These are phyloP conservation scores for Zopfochytrium polystomum DNA, from an alignment of 371 early-diverging fungal species.

Conservation along the genomic window DNA sequence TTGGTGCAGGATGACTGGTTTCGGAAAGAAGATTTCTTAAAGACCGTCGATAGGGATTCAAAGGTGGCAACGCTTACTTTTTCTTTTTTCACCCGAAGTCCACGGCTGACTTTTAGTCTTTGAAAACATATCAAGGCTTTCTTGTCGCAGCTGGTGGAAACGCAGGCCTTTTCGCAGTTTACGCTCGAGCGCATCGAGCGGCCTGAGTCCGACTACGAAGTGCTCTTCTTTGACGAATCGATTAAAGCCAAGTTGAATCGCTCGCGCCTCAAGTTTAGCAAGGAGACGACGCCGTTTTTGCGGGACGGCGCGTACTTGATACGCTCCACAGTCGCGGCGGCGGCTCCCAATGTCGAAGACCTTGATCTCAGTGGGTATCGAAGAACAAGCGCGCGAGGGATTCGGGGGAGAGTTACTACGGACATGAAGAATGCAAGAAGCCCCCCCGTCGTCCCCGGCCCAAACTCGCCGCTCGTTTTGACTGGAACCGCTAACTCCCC, in stretches of 20 bases:
- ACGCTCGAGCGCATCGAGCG: conserved; percentile 68
- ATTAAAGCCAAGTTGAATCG: conserved; percentile 79
- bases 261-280: conserved; percentile 68
- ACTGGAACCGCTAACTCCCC: no score
- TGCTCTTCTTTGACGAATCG: conserved; percentile 75
- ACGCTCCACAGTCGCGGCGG: conserved; percentile 28
- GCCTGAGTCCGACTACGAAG: conserved; percentile 64
- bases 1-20: conserved; percentile 47
- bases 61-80: conserved; percentile 50
- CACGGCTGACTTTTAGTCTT: neutral
- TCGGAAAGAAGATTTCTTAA: conserved; percentile 63
- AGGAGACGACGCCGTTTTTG: conserved; percentile 77
- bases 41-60: conserved; percentile 63
- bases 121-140: conserved; percentile 43
- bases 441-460: no score
- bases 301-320: conserved; percentile 45
- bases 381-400: no score
- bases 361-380: conserved; percentile 25
- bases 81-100: neutral
- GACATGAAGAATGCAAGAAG: no score
- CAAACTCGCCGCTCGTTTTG: no score
- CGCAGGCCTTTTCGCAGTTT: conserved; percentile 82
- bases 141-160: conserved; percentile 60
- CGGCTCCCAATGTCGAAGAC: conserved; percentile 30
- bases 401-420: no score